Evolutionary conservation across 148 eudicot species (phyloP), one percentile per base, ranked within the genome.

Genomic region (Polygonum aviculare): DNA sequence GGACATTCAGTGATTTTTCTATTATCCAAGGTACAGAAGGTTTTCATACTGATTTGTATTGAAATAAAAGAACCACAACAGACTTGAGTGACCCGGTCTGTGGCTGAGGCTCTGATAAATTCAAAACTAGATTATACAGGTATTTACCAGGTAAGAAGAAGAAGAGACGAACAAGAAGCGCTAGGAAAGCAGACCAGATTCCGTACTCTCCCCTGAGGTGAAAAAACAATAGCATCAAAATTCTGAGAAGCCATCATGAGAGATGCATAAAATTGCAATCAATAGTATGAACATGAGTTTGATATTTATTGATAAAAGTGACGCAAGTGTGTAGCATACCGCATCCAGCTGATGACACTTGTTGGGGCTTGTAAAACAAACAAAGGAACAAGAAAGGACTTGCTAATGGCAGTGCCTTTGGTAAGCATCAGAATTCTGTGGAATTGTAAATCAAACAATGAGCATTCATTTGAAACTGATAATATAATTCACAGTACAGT

Each of bases 351-450:
- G 75, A 92, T 73, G 73, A 92, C 63, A 84, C 72, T 83, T 76
- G 87, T 79, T 77, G 98, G 98, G 48, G 98, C 98, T 83, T 86
- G 96, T 59, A 94, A 85, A 79, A 88, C 97, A 80, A 92, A 89
- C 14, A 94, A 85, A 67, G 98, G 97, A 73, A 90, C 98, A 81
- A 92, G 88, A 82, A 85, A 94, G 45, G 97, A 83, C 81, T 86
- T 92, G 74, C 85, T 91, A 60, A 92, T 89, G 19, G 90, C 85
- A 59, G 96, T 90, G 73, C 98, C 97, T 81, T 71, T 92, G 36
- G 81, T 89, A 41, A 94, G 81, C 97, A 94, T 89, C 69, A 94
- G 89, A 67, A 90, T 78, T 85, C 98, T 94, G 79, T 70, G 62
- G 40, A 67, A 31, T n/a, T 50, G 76, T 33, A 54, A 12, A 47